Evolutionary conservation across 2,329 filamentous ascomycete genomes (phyloP).

Genomic region (Falciphora oryzae): DNA sequence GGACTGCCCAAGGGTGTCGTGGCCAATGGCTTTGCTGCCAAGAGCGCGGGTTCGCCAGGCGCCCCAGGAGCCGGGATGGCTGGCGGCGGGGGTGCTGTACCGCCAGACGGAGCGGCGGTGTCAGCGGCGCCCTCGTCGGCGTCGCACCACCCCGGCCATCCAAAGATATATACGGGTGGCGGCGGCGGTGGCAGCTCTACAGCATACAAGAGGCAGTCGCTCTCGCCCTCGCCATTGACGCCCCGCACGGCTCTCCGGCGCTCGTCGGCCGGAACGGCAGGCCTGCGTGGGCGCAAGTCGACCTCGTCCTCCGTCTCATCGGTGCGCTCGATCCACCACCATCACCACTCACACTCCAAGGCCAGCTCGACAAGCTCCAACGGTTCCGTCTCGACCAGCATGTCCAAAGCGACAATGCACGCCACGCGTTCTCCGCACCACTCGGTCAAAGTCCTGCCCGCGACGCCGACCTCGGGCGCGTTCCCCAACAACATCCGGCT

Average conservation of each 20-base stretch:
- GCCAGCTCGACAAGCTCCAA: slow-evolving; percentile 88
- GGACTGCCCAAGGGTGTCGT: slow-evolving; percentile 45
- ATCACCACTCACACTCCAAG: slow-evolving; percentile 84
- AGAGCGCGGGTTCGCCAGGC: slow-evolving; percentile 17
- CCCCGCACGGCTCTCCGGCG: slow-evolving; percentile 82
- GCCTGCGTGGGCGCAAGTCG: slow-evolving; percentile 85
- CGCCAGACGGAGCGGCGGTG: slow-evolving; percentile 20
- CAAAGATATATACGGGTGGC: slow-evolving; percentile 12
- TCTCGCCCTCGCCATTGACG: slow-evolving; percentile 82
- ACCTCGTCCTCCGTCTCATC: slow-evolving; percentile 94
- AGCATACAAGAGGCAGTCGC: slow-evolving; percentile 66
- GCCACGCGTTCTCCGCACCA: slow-evolving; percentile 73
- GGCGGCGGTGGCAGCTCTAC: slow-evolving; percentile 19
- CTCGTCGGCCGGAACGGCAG: slow-evolving; percentile 70
- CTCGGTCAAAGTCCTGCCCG: slow-evolving; percentile 91
- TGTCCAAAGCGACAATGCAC: slow-evolving; percentile 60
- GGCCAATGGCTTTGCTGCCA: slow-evolving; percentile 42
- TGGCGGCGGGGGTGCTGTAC: slow-evolving; percentile 13
- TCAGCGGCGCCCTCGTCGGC: slow-evolving; percentile 23
- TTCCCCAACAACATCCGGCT: slow-evolving; percentile 86
- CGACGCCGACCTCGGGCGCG: slow-evolving; percentile 60
- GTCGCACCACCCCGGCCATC: slow-evolving; percentile 9
- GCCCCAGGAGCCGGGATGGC: slow-evolving; percentile 19
- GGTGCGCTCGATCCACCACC: slow-evolving; percentile 83
- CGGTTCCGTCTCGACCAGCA: slow-evolving; percentile 61